phyloP scores from a whole-genome alignment of 208 protist species.

The Wallacemonas sp. region DNA sequence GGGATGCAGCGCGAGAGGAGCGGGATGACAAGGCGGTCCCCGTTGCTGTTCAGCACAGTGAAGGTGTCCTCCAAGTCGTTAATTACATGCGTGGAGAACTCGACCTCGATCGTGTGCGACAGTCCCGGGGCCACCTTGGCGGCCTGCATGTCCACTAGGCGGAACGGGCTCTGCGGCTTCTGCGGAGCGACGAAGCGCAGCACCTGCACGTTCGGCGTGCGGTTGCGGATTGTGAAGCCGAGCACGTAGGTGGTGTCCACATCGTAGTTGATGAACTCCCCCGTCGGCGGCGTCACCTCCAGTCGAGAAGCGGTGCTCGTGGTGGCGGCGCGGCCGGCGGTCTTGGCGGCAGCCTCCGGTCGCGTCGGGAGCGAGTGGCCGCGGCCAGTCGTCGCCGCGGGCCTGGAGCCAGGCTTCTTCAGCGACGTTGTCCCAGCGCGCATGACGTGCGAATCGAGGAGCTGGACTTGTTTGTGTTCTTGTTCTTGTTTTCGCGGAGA shows the following conservation, averaged over 20 bases:
- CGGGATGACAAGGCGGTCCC: constrained; percentile 63
- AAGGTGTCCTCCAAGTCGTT: constrained; percentile 80
- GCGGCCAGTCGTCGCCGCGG: neutral
- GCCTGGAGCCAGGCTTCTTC: neutral
- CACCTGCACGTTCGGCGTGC: constrained; percentile 50
- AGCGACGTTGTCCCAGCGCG: neutral
- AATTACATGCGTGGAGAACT: constrained; percentile 75
- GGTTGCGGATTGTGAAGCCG: constrained; percentile 82
- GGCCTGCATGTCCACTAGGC: constrained; percentile 61
- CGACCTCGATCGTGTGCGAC: constrained; percentile 72
- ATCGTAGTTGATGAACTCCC: constrained; percentile 87
- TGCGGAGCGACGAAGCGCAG: constrained; percentile 78
- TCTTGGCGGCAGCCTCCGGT: neutral
- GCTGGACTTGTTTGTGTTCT: neutral
- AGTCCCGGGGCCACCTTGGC: constrained; percentile 77
- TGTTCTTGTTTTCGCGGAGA: neutral
- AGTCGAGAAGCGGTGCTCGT: constrained; percentile 10
- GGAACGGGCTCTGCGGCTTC: constrained; percentile 54
- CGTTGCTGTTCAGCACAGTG: constrained; percentile 68
- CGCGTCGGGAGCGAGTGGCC: neutral
- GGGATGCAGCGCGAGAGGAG: constrained; percentile 66
- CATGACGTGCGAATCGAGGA: neutral
- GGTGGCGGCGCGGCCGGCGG: neutral
- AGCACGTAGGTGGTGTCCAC: constrained; percentile 88
- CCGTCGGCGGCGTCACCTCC: constrained; percentile 48